Base-by-base conservation (phyloP, 169 alveolate genomes). In the Pseudocohnilembus persalinus region DNA sequence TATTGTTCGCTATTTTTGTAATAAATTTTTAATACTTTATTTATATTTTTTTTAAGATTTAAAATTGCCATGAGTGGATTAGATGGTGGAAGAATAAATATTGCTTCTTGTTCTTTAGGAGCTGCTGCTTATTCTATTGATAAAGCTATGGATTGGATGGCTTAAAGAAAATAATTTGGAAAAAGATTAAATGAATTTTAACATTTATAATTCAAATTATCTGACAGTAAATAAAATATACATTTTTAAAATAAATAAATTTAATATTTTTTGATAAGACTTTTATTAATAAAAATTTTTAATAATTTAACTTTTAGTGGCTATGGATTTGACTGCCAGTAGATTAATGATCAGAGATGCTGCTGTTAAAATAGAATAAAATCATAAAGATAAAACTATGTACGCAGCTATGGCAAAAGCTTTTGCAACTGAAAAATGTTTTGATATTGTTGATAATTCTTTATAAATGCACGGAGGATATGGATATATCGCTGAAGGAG, bases 1-100 rank as follows among this genome's bases (percentile, higher is more conserved):
- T n/a, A n/a, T n/a, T n/a, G n/a, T n/a, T n/a, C n/a, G n/a, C n/a
- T n/a, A n/a, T n/a, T n/a, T n/a, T n/a, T n/a, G n/a, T n/a, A n/a
- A n/a, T n/a, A n/a, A n/a, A n/a, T n/a, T n/a, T n/a, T n/a, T n/a
- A n/a, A n/a, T n/a, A n/a, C n/a, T n/a, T n/a, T n/a, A n/a, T n/a
- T n/a, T n/a, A n/a, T n/a, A n/a, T n/a, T n/a, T n/a, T n/a, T n/a
- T n/a, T n/a, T n/a, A n/a, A n/a, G 68, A 20, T 91, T 94, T 82
- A 92, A 94, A 82, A 94, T 94, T 64, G 97, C 97, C 11, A 84
- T 94, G 92, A 74, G 86, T 32, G 97, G 94, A 33, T 86, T 94
- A 32, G 96, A 94, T 79, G 96, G 96, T 26, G 97, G 97, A 0
- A 84, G 97, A 83, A 79, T 94, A 16, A 94, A 94, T 73, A 94